Evolutionary conservation across 2,329 filamentous ascomycete species (phyloP), one percentile per base, ranked within the genome.

Genomic region (Triangularia verruculosa): DNA sequence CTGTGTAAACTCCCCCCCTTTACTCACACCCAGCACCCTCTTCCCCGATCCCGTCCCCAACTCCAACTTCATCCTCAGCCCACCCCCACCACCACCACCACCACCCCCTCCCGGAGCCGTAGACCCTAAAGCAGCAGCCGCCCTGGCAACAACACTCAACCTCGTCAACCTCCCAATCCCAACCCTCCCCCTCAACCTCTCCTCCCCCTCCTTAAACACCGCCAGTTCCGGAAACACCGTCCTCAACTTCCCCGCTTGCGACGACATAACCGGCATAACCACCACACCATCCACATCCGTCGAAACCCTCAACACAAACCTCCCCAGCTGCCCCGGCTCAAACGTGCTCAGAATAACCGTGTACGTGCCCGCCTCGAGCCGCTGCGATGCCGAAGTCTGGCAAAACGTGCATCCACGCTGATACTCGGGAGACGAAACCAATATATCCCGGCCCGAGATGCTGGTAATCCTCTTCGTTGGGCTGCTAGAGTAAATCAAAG

Each of bases 261-360:
- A 91, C 5, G 87, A 80, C 0, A 88, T 84, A 3, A 97, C 82
- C 15, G 84, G 83, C 7, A 78, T 78, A 4, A 96, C 73, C 1
- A 75, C 71, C 39, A 88, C 24, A 6, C 13, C 83, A 0, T 83
- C 79, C 1, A 78, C 74, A 61, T 83, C 86, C 32, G 89, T 88
- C 55, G 88, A 87, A n/a, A 97, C 82, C 62, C 87, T 86, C 8
- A 99, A 80, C 0, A 83, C 86, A 72, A 96, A 98, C 57, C 83
- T 82, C 3, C 90, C 91, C 0, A 86, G 80, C 72, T 96, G 91
- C 8, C 89, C 89, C 0, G 89, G 83, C 67, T 96, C 92, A 74
- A 96, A 98, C 0, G 94, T 96, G 2, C 92, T 97, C 73, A 90
- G 94, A 6, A 97, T 89, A 62, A 97, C 83, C 0, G 92, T 97